Base-by-base conservation (phyloP, 2,329 filamentous ascomycete species). In the Nothophoma quercina region DNA sequence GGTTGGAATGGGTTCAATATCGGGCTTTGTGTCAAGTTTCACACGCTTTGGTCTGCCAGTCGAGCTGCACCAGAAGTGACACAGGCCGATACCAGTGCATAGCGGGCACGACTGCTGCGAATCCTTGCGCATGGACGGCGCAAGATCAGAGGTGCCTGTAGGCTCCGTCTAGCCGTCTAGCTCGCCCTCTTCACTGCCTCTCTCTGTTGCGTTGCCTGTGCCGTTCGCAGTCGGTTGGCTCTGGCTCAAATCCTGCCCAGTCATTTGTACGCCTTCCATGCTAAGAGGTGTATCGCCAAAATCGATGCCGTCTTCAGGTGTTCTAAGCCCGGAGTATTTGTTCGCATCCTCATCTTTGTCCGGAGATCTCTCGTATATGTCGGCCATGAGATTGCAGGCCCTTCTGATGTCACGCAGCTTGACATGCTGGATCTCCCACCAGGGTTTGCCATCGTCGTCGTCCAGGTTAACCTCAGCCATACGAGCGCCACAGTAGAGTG, bases 401-500 rank as follows among this genome's bases (percentile, higher is more conserved):
- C 83, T 83, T 33, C 83, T 77, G 58, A 96, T 89, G 56, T 89
- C 85, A 18, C 81, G 79, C 60, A 93, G 81, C 58, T 87, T 84
- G 28, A 92, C 89, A 26, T 85, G 85, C 44, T 96, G 77, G 49
- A 85, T 83, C 54, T 87, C 87, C 93, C 93, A 99, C 95, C 95
- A 99, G 0, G 93, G 83, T 63, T 86, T 83, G 29, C 89, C 90
- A 43, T 87, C 78, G 33, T 88, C 80, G 63, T 96, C 90, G 59
- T 81, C 78, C 48, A 98, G 87, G n/a, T 82, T 83, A 26, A 91
- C 82, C 28, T 85, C 82, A 25, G 86, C 89, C 65, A 92, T 88
- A 34, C 87, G 86, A 51, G 90, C 89, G 5, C 90, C 91, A 55
- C 93, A 95, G 76, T 96, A 97, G 21, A 99, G 84, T 15, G 92